Evolutionary conservation across 495 filamentous ascomycete species (phyloP).

Genomic region (Penicillium coffeae): DNA sequence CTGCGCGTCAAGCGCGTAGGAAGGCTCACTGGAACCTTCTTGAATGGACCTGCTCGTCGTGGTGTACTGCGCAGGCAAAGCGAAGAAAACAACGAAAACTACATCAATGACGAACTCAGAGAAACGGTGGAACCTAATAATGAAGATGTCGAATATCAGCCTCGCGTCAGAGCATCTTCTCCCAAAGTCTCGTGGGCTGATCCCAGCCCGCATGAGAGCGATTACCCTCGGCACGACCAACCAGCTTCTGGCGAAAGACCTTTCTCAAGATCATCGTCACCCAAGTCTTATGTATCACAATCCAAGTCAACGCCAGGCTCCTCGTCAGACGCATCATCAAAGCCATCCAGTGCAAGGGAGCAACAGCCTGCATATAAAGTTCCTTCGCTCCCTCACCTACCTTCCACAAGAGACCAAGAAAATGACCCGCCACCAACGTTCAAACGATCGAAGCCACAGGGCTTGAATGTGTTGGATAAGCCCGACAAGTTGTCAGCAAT

Average conservation of each 20-base stretch:
- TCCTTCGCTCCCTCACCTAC: slow-evolving; percentile 56
- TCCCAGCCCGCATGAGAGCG: slow-evolving; percentile 28
- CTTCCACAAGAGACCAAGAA: slow-evolving; percentile 68
- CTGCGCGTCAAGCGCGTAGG: slow-evolving; percentile 70
- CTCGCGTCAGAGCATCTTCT: slow-evolving; percentile 31
- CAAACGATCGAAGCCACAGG: slow-evolving; percentile 61
- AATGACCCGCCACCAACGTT: slow-evolving; percentile 77
- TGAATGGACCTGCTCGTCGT: slow-evolving; percentile 70
- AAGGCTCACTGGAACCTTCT: slow-evolving; percentile 65
- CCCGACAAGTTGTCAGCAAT: slow-evolving; percentile 52
- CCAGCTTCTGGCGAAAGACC: slow-evolving; percentile 14
- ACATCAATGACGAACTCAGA: slow-evolving; percentile 25
- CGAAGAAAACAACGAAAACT: slow-evolving; percentile 58
- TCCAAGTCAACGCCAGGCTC: slow-evolving; percentile 39
- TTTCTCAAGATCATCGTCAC: slow-evolving; percentile 39
- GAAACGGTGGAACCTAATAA: slow-evolving; percentile 24
- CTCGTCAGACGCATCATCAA: slow-evolving; percentile 38
- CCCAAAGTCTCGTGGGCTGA: slow-evolving; percentile 48
- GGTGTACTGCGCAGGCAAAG: slow-evolving; percentile 67
- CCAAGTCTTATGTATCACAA: slow-evolving; percentile 37
- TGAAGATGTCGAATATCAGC: slow-evolving; percentile 27
- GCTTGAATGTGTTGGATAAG: slow-evolving; percentile 55
- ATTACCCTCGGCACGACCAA: slow-evolving; percentile 25
- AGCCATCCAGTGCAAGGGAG: slow-evolving; percentile 32
- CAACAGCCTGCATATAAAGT: slow-evolving; percentile 62